Percentiles rank a stretch among this genome's conserved stretches.
Evolutionary conservation across 176 grass and related monocot genomes (phyloP).

Genomic region (Triticum turgidum): DNA sequence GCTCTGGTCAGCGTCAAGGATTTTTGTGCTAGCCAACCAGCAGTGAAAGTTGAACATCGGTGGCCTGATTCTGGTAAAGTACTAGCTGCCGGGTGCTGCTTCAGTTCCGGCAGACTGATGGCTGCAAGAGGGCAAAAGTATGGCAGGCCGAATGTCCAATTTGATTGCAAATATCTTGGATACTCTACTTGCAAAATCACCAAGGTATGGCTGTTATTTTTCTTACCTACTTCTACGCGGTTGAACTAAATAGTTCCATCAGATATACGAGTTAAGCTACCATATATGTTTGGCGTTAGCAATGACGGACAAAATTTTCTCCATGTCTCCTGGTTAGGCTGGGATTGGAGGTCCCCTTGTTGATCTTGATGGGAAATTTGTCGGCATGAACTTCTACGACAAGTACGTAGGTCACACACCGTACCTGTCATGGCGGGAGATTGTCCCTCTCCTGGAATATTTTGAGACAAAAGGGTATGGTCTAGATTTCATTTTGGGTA

Average conservation of each 20-base stretch:
- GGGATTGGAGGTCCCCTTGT: constrained; percentile 33
- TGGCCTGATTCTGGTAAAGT: background rate
- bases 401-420: background rate
- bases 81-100: background rate
- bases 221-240: background rate
- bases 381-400: constrained; percentile 29
- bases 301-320: background rate
- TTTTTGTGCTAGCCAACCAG: background rate
- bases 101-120: background rate
- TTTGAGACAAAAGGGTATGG: constrained; percentile 18
- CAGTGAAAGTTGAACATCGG: background rate
- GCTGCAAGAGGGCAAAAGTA: background rate
- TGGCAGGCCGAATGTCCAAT: background rate
- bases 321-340: background rate
- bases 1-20: constrained; percentile 14
- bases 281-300: background rate
- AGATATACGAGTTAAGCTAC: background rate
- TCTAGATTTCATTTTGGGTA: background rate
- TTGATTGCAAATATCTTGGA: background rate
- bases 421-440: background rate
- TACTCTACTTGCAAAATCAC: constrained; percentile 8
- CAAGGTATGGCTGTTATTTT: background rate
- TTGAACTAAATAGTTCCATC: background rate
- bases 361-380: background rate
- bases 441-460: background rate